phyloP scores from a whole-genome alignment of 202 grass and related monocot genomes.

The Saccharum hybrid region DNA sequence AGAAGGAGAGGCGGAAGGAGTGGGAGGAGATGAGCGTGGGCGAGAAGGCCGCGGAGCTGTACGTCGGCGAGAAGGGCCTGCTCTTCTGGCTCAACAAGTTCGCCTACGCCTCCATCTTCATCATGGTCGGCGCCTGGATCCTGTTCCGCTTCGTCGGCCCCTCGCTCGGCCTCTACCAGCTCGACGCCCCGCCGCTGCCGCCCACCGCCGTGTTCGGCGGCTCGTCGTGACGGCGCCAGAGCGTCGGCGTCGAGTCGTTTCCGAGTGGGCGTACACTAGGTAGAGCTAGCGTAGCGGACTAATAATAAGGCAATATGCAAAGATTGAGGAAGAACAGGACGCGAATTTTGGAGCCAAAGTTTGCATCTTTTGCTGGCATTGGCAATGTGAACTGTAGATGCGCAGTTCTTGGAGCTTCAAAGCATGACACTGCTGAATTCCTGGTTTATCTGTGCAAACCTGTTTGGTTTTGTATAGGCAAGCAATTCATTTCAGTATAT shows the following conservation, averaged over 20 bases:
- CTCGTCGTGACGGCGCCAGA: background rate
- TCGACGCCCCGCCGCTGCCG: constrained; percentile 71
- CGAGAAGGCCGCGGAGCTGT: constrained; percentile 84
- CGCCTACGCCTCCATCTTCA: constrained; percentile 90
- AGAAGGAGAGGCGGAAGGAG: constrained; percentile 50
- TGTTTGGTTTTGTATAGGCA: background rate
- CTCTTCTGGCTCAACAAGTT: constrained; percentile 97
- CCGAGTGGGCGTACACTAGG: background rate
- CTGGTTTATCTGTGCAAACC: background rate
- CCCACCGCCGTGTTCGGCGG: constrained; percentile 56
- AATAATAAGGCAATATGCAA: background rate
- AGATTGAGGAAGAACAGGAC: background rate
- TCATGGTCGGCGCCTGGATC: constrained; percentile 76
- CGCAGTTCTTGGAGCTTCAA: background rate
- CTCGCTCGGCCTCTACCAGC: constrained; percentile 72
- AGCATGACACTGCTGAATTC: background rate
- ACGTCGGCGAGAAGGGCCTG: constrained; percentile 80
- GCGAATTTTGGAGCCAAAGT: constrained; percentile 16
- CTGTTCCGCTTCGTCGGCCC: constrained; percentile 93
- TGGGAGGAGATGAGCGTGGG: constrained; percentile 80
- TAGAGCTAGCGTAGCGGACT: constrained; percentile 37
- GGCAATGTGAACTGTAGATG: background rate
- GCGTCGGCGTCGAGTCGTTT: background rate
- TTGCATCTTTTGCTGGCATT: background rate
- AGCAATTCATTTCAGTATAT: background rate